These are phyloP conservation scores for Pterocarpus macrocarpus DNA, from an alignment of 306 rosid species.

Conservation along the genomic window DNA sequence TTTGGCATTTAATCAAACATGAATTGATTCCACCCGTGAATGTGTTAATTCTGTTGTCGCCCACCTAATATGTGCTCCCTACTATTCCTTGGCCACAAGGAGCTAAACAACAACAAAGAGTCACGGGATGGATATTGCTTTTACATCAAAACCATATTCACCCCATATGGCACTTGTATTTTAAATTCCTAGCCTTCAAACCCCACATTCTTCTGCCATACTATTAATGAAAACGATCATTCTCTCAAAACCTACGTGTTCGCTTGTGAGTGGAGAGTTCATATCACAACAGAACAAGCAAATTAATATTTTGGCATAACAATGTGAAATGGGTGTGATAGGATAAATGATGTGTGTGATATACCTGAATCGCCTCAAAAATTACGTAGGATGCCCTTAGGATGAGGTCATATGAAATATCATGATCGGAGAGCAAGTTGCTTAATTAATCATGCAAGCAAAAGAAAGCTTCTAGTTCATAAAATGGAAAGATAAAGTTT, in stretches of 20 bases:
- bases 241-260: conserved; percentile 32
- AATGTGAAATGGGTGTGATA: conserved; percentile 11
- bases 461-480: conserved; percentile 23
- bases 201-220: not conserved
- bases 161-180: conserved; percentile 24
- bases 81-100: conserved; percentile 59
- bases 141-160: conserved; percentile 52
- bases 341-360: conserved; percentile 35
- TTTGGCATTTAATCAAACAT: conserved; percentile 41
- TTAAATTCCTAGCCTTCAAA: not conserved
- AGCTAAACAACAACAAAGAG: conserved; percentile 72
- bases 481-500: conserved; percentile 9
- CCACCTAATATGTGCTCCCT: conserved; percentile 48
- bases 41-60: conserved; percentile 54
- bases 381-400: not conserved
- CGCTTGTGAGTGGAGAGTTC: conserved; percentile 24
- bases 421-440: not conserved
- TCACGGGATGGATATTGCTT: conserved; percentile 63
- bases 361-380: conserved; percentile 2
- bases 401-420: conserved; percentile 38
- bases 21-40: conserved; percentile 64
- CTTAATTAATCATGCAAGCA: conserved; percentile 28
- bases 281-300: conserved; percentile 31
- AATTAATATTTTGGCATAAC: not conserved
- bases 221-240: not conserved